These are phyloP conservation scores for Leptographium radiaticola DNA, from an alignment of 2,329 filamentous ascomycete species.

Conservation along the genomic window DNA sequence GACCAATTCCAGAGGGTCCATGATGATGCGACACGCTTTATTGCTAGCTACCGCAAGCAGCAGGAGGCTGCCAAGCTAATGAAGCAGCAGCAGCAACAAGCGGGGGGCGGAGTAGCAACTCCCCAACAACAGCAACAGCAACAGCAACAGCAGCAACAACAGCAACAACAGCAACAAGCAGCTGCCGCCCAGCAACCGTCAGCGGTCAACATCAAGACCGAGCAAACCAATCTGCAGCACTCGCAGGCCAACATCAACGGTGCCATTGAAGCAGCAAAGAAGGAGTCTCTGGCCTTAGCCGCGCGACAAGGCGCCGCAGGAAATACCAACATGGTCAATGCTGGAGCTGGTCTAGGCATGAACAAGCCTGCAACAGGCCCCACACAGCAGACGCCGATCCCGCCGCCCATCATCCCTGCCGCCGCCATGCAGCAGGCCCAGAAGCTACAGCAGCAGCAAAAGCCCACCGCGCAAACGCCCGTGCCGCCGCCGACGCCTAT, in stretches of 20 bases:
- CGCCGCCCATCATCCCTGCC: conserved; percentile 11
- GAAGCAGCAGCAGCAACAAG: conserved; percentile 12
- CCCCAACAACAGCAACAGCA: conserved; percentile 8
- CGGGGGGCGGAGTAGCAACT: conserved; percentile 9
- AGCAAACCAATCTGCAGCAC: conserved; percentile 18
- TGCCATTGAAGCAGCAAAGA: conserved; percentile 32
- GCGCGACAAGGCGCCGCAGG: conserved; percentile 11
- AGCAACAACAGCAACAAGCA: conserved; percentile 11
- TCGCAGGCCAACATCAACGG: conserved; percentile 27
- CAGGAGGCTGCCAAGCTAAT: conserved; percentile 19
- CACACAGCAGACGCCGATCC: conserved; percentile 12
- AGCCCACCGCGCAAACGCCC: conserved; percentile 14
- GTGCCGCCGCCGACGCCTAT: conserved; percentile 25
- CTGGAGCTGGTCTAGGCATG: not conserved
- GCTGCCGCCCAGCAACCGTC: conserved; percentile 7
- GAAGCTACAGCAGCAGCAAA: conserved; percentile 14
- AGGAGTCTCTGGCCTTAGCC: conserved; percentile 22
- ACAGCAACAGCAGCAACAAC: conserved; percentile 8
- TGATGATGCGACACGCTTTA: conserved; percentile 32
- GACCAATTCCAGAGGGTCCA: conserved; percentile 31
- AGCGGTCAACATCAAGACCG: conserved; percentile 15
- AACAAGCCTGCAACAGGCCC: conserved; percentile 4
- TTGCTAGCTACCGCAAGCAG: conserved; percentile 33
- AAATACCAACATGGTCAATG: conserved; percentile 4
- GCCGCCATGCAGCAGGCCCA: conserved; percentile 8